Percentiles rank a stretch among this genome's conserved stretches.
Conservation (phyloP, 106 monocot species). For the Cymbidium sinense region DNA sequence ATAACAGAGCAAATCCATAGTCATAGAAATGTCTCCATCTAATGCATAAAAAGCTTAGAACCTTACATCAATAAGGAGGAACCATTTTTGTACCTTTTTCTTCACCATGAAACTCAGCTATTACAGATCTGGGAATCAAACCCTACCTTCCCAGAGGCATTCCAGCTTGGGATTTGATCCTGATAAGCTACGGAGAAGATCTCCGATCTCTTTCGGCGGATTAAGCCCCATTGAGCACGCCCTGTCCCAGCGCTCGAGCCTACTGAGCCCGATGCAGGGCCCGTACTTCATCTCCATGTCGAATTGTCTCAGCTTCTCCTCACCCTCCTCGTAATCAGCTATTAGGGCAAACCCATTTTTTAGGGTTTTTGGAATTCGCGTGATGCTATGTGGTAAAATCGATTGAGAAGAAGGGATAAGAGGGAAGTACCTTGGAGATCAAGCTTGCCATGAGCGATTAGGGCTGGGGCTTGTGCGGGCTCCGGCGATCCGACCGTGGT, state of each 20-base stretch:
- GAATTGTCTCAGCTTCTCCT: slow-evolving; percentile 59
- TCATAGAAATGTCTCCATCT: no score
- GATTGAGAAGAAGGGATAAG: no score
- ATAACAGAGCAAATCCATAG: no score
- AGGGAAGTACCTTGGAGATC: slow-evolving; percentile 36
- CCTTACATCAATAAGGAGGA: no score
- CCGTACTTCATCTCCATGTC: slow-evolving; percentile 84
- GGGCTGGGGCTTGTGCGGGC: slow-evolving; percentile 31
- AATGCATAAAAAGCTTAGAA: no score
- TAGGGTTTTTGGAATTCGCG: neutral
- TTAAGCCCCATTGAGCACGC: slow-evolving; percentile 52
- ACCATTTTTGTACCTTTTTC: neutral
- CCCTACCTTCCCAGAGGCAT: slow-evolving; percentile 75
- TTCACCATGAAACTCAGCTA: neutral
- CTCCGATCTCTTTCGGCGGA: slow-evolving; percentile 38
- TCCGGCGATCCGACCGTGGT: neutral
- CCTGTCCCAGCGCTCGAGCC: slow-evolving; percentile 66
- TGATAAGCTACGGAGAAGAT: slow-evolving; percentile 15
- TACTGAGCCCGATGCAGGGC: slow-evolving; percentile 59
- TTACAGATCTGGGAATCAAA: slow-evolving; percentile 12
- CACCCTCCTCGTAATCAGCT: slow-evolving; percentile 36
- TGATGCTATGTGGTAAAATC: neutral
- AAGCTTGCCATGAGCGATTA: slow-evolving; percentile 36
- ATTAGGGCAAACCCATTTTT: neutral
- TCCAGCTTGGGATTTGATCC: slow-evolving; percentile 9